Evolutionary conservation across 2,329 filamentous ascomycete species (phyloP), one percentile per base, ranked within the genome.

Genomic region (Celoporthe dispersa): DNA sequence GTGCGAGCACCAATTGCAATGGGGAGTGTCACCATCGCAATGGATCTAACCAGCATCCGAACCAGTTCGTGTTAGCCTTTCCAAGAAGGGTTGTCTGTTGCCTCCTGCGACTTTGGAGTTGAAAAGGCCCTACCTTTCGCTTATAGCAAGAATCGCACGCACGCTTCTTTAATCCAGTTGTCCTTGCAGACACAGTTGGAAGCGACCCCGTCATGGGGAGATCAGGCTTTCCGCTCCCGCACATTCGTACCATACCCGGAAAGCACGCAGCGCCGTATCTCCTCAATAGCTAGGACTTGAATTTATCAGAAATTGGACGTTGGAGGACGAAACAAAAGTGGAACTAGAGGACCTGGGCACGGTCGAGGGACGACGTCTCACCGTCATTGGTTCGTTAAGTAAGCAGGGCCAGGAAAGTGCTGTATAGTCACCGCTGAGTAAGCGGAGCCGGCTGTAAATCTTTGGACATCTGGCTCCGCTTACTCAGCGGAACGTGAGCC

Each of bases 1-100:
- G 74, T 85, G 83, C 64, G 78, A 79, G 73, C 84, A 86, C 84
- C 84, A 86, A 74, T 86, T 83, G 76, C 84, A 86, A 64, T 80
- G 78, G 3, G 82, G 81, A 12, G 78, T 70, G 22, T 78, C 78
- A 2, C 78, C 79, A 73, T 84, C 84, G 72, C 85, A 87, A 79
- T 86, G 84, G 70, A 86, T 86, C 83, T 85, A 67, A 22, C 31
- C 33, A 69, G 41, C 12, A 60, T 33, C 12, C 37, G 11, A 11
- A 12, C 9, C 11, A 19, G 31, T 0, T 19, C 19, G 5, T 53
- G 31, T 64, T 53, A 64, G 62, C 41, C 31, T n/a, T 25, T 9
- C 11, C n/a, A n/a, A n/a, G n/a, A n/a, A n/a, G n/a, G n/a, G n/a
- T n/a, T n/a, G n/a, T n/a, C n/a, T n/a, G 1, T 33, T 39, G 44